phyloP scores from a whole-genome alignment of 208 protist genomes.

The Jaenimonas drosophilae region DNA sequence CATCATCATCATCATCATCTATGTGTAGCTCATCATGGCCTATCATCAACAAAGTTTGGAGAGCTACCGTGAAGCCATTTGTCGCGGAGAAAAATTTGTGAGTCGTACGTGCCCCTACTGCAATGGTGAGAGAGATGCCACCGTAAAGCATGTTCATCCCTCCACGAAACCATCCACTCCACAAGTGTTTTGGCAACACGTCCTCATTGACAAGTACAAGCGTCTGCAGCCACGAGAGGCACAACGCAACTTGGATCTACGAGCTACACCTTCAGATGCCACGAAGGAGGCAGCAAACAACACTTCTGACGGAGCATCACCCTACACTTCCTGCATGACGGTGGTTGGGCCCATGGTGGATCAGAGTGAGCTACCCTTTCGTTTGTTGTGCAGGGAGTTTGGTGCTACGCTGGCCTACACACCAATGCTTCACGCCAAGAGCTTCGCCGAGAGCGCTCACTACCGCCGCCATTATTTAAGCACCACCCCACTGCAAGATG shows the following conservation, averaged over 20 bases:
- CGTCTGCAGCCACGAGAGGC: constrained; percentile 12
- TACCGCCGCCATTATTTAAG: constrained; percentile 58
- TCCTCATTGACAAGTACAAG: constrained; percentile 41
- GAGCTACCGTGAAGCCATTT: too few relatives aligned
- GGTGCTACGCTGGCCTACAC: constrained; percentile 79
- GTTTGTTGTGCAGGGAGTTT: constrained; percentile 77
- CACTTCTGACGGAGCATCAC: too few relatives aligned
- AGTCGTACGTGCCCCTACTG: constrained; percentile 66
- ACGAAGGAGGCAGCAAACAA: too few relatives aligned
- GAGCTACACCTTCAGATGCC: neutral
- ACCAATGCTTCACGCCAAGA: constrained; percentile 81
- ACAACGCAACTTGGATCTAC: constrained; percentile 7
- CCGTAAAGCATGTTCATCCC: constrained; percentile 56
- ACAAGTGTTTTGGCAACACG: constrained; percentile 51
- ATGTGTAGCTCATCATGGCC: constrained; percentile 9
- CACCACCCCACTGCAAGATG: constrained; percentile 18
- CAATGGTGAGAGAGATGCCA: constrained; percentile 25
- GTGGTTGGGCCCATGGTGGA: constrained; percentile 91
- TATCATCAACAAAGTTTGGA: constrained; percentile 18
- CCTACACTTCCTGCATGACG: neutral
- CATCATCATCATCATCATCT: neutral
- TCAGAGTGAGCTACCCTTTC: constrained; percentile 85
- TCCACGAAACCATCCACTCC: constrained; percentile 37
- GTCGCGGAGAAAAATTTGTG: too few relatives aligned
- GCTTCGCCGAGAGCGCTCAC: constrained; percentile 29